Evolutionary conservation across 352 stramenopile genomes (phyloP).

Genomic region (Phytopythium delawarense): DNA sequence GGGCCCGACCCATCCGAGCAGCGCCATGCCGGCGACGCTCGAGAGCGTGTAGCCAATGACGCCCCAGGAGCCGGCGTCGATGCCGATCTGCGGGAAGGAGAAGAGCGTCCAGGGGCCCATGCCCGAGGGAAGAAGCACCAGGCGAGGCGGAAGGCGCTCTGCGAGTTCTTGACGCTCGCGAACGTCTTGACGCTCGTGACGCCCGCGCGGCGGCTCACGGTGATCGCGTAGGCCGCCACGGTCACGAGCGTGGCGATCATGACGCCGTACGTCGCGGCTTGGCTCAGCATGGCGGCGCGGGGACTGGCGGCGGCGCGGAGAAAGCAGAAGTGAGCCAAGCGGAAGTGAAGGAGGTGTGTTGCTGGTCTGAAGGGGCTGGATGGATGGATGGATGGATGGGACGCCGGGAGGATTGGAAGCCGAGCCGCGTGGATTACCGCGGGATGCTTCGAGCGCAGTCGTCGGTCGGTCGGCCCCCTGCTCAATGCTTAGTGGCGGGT

Average conservation of each 20-base stretch:
- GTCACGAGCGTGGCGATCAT: conserved; percentile 60
- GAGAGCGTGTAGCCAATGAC: conserved; percentile 77
- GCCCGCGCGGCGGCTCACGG: conserved; percentile 47
- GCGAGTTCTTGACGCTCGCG: conserved; percentile 70
- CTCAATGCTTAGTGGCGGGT: too few species aligned
- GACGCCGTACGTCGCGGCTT: conserved; percentile 42
- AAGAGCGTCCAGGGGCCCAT: conserved; percentile 78
- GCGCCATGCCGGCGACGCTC: conserved; percentile 46
- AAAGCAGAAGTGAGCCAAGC: background rate
- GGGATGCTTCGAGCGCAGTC: too few species aligned
- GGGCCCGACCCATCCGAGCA: conserved; percentile 48
- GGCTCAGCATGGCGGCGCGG: conserved; percentile 32
- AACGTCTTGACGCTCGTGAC: conserved; percentile 60
- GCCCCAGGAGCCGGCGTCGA: conserved; percentile 64
- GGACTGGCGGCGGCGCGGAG: background rate
- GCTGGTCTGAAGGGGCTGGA: too few species aligned
- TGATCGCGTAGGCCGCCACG: conserved; percentile 62
- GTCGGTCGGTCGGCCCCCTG: too few species aligned
- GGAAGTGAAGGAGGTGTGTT: too few species aligned
- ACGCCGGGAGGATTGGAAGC: too few species aligned
- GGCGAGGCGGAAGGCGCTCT: conserved; percentile 43
- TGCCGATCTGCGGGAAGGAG: conserved; percentile 72
- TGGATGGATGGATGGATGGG: too few species aligned
- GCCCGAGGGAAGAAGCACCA: conserved; percentile 77
- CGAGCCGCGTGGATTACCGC: too few species aligned